Base-by-base conservation (phyloP, 352 stramenopile genomes). In the Nothophytophthora sp. region DNA sequence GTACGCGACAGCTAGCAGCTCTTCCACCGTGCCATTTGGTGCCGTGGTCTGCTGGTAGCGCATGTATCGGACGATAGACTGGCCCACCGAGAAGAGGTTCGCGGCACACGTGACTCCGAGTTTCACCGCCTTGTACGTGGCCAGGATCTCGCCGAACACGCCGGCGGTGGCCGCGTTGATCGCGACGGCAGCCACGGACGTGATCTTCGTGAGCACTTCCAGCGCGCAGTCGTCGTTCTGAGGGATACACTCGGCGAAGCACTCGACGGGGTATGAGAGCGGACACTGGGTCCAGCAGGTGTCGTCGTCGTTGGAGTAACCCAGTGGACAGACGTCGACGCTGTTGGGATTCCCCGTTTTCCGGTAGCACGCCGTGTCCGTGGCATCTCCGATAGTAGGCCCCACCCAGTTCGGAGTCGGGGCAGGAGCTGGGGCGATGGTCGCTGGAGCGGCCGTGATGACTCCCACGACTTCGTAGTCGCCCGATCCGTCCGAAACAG, bases 251-350 rank as follows among this genome's bases (percentile, higher is more conserved):
- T 92, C 75, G 33, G 76, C 69, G 40, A 76, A 59, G 37, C 81
- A 92, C 49, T 86, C 52, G 16, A 92, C 77, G 0, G 82, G 82
- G 63, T 88, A 92, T 29, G 86, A 63, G 8, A 90, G 50, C 0
- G 82, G 82, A 35, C 82, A 92, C 45, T 89, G 63, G 0, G 79
- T 67, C 81, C 78, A 92, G 52, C 81, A 92, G 0, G 53, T 70
- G 13, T 60, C 60, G 27, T 76, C 43, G 2, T 66, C 80, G 20
- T 53, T 60, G 32, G 70, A 49, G 59, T 85, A 88, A 2, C 74
- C 70, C 6, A 51, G 46, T 1, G 71, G 58, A 39, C 76, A 88
- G 0, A 38, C 37, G 27, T 61, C 60, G 4, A 36, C 0, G 1
- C 52, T 55, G 27, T 68, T 71, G 23, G 37, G 50, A n/a, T 60